These are phyloP conservation scores for Nakataea oryzae DNA, from an alignment of 2,329 filamentous ascomycete species.

Conservation along the genomic window DNA sequence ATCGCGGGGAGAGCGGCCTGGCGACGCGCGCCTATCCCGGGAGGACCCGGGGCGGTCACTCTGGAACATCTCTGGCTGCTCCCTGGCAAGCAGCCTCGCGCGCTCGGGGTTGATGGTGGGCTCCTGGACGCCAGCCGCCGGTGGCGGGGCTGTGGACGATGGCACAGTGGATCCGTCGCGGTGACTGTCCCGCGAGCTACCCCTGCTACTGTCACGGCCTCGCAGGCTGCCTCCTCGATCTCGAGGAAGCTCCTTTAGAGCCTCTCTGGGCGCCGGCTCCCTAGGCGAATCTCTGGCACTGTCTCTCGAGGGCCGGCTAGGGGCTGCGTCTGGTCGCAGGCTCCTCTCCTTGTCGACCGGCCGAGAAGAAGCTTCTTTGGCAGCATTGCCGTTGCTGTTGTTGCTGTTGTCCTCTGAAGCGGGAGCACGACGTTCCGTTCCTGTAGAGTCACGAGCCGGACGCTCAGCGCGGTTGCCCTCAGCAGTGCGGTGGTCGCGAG, in stretches of 20 bases:
- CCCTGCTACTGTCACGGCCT: background rate
- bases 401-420: conserved; percentile 19
- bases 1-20: conserved; percentile 29
- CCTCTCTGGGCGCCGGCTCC: background rate
- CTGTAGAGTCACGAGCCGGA: conserved; percentile 24
- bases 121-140: conserved; percentile 22
- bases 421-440: conserved; percentile 28
- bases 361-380: conserved; percentile 22
- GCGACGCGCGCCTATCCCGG: conserved; percentile 23
- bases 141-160: conserved; percentile 16
- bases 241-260: background rate
- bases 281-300: conserved; percentile 15
- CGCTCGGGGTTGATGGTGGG: conserved; percentile 46
- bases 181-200: background rate
- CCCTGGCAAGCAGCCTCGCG: conserved; percentile 34
- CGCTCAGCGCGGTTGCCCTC: conserved; percentile 31
- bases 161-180: conserved; percentile 8
- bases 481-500: conserved; percentile 17
- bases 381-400: background rate
- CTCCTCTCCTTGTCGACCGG: conserved; percentile 28
- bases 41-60: conserved; percentile 36
- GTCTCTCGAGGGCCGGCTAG: conserved; percentile 23
- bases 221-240: background rate
- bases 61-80: conserved; percentile 31
- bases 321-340: conserved; percentile 9